Evolutionary conservation across 1,284 basidiomycete species (phyloP).

Genomic region (Ustilago bromivora): DNA sequence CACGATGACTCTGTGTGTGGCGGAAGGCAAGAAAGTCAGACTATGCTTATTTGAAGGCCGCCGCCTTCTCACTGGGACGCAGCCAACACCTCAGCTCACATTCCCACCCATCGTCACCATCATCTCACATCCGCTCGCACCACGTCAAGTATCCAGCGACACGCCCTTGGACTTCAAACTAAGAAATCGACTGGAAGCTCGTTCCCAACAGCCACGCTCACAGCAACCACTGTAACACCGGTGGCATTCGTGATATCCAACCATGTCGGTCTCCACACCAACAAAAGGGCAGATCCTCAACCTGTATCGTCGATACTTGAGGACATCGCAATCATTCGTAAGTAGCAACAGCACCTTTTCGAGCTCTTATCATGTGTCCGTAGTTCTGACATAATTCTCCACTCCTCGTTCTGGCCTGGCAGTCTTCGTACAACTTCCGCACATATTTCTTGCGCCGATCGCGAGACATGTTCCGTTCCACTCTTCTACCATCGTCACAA

Average conservation of each 20-base stretch:
- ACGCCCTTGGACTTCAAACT: too few species aligned
- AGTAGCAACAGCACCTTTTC: slow-evolving; percentile 21
- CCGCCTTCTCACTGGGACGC: slow-evolving; percentile 18
- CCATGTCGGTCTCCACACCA: slow-evolving; percentile 47
- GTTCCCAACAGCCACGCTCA: too few species aligned
- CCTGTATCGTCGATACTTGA: slow-evolving; percentile 66
- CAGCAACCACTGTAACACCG: not conserved
- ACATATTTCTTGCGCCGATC: slow-evolving; percentile 68
- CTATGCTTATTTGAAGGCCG: slow-evolving; percentile 28
- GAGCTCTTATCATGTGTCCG: not conserved
- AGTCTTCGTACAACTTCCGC: slow-evolving; percentile 69
- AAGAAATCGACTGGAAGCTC: too few species aligned
- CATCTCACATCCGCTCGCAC: too few species aligned
- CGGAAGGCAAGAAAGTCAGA: slow-evolving; percentile 6
- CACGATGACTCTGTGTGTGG: slow-evolving; percentile 36
- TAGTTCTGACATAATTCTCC: not conserved
- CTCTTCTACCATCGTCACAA: slow-evolving; percentile 48
- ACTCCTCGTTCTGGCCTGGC: not conserved
- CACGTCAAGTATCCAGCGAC: too few species aligned
- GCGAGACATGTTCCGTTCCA: slow-evolving; percentile 66
- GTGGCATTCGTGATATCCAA: not conserved
- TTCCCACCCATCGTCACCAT: not conserved
- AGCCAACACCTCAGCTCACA: not conserved
- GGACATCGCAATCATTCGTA: slow-evolving; percentile 67
- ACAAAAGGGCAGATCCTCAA: slow-evolving; percentile 58